These are phyloP conservation scores for Mortierella sp. DNA, from an alignment of 371 early-diverging fungal species.

Conservation along the genomic window DNA sequence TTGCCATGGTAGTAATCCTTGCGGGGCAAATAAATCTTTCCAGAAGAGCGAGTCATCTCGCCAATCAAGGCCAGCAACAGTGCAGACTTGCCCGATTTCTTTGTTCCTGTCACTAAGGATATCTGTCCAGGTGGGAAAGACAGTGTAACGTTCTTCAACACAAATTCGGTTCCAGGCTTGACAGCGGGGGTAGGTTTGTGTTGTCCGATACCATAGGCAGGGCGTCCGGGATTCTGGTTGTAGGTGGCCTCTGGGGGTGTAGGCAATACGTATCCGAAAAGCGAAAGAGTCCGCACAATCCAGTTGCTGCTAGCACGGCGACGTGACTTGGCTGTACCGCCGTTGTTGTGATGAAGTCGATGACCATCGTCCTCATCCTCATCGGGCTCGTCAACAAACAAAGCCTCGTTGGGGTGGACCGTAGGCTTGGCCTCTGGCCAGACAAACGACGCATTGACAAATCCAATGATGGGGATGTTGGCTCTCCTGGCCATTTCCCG, in stretches of 20 bases:
- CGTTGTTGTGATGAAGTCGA: background rate
- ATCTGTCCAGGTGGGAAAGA: slow-evolving; percentile 52
- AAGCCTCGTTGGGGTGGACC: slow-evolving; percentile 9
- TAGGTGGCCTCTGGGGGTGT: slow-evolving; percentile 10
- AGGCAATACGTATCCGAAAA: slow-evolving; percentile 53
- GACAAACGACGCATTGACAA: slow-evolving; percentile 53
- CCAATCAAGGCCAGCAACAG: slow-evolving; percentile 49
- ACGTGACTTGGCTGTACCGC: background rate
- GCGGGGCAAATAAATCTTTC: slow-evolving; percentile 56
- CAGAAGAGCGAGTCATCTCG: slow-evolving; percentile 53
- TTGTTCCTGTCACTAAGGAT: slow-evolving; percentile 55
- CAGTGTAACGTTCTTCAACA: slow-evolving; percentile 32
- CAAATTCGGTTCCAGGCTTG: slow-evolving; percentile 21
- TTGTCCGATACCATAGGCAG: slow-evolving; percentile 16
- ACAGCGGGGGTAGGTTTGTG: background rate
- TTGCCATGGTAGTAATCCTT: slow-evolving; percentile 58
- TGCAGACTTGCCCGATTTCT: slow-evolving; percentile 51
- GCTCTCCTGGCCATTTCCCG: slow-evolving; percentile 52
- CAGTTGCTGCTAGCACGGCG: slow-evolving; percentile 31
- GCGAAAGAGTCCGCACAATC: slow-evolving; percentile 50
- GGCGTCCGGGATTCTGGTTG: slow-evolving; percentile 16
- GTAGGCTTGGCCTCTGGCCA: slow-evolving; percentile 44
- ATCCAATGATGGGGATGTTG: slow-evolving; percentile 55
- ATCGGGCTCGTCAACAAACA: slow-evolving; percentile 49
- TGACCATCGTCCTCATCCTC: slow-evolving; percentile 25